Conservation (phyloP, 495 filamentous ascomycete species). For the Annulohypoxylon bovei region DNA sequence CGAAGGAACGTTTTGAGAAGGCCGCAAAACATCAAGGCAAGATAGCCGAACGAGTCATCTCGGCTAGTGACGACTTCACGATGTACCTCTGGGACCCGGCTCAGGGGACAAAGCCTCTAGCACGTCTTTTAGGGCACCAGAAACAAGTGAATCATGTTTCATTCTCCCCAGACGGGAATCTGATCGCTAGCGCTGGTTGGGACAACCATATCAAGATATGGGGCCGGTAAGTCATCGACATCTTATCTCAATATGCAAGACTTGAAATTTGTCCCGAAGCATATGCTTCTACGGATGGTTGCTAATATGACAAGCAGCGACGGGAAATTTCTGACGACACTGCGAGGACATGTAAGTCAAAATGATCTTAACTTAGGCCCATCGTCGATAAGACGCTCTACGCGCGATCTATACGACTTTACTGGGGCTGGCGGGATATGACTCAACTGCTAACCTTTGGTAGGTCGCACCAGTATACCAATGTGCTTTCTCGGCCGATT, state of each 20-base stretch:
- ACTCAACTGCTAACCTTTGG: conserved; percentile 23
- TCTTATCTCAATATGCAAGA: neutral
- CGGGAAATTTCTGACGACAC: conserved; percentile 81
- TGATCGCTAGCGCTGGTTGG: conserved; percentile 88
- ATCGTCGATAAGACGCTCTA: neutral
- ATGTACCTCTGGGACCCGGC: conserved; percentile 95
- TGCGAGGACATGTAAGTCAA: conserved; percentile 78
- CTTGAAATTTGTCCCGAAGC: neutral
- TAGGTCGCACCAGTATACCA: conserved; percentile 86
- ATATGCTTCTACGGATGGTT: conserved; percentile 3
- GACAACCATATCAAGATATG: conserved; percentile 95
- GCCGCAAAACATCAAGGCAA: conserved; percentile 82
- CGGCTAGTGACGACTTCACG: conserved; percentile 93
- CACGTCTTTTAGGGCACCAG: conserved; percentile 90
- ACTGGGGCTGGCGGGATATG: neutral
- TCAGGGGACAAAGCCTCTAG: conserved; percentile 80
- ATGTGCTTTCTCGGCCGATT: conserved; percentile 89
- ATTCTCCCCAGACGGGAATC: conserved; percentile 86
- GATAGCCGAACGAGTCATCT: conserved; percentile 85
- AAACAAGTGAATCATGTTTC: conserved; percentile 96
- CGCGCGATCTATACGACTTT: neutral
- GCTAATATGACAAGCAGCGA: conserved; percentile 53
- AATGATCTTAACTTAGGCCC: neutral
- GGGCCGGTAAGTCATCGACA: conserved; percentile 65
- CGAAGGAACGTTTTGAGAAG: conserved; percentile 85